phyloP scores from a whole-genome alignment of 164 flowering plant genomes.

The Stephania yunnanensis region DNA sequence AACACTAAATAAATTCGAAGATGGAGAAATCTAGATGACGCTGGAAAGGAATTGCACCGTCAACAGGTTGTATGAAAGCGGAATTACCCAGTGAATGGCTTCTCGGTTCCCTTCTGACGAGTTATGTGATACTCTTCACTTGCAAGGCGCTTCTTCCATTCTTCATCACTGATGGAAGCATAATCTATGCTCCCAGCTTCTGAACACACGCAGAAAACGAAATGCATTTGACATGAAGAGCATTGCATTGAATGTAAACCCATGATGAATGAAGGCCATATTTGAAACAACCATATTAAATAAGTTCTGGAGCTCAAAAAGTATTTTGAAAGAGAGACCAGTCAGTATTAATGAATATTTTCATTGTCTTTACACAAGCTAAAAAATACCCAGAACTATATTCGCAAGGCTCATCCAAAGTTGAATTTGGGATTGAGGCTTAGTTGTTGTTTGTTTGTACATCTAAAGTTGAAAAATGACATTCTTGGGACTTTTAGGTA shows the following conservation, averaged over 20 bases:
- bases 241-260: neutral
- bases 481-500: too few relatives aligned
- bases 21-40: neutral
- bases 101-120: conserved; percentile 87
- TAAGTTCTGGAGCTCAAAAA: neutral
- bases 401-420: too few relatives aligned
- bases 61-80: neutral
- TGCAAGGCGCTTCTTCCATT: conserved; percentile 73
- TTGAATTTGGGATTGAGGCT: too few relatives aligned
- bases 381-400: too few relatives aligned
- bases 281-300: neutral
- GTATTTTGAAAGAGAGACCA: neutral
- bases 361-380: too few relatives aligned
- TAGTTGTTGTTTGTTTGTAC: too few relatives aligned
- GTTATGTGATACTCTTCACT: conserved; percentile 60
- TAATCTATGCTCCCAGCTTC: conserved; percentile 32
- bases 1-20: too few relatives aligned
- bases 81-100: conserved; percentile 77
- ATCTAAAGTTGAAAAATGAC: too few relatives aligned
- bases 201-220: conserved; percentile 6
- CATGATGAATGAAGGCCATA: neutral
- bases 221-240: neutral
- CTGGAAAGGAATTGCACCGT: neutral
- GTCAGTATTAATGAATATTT: neutral
- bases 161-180: conserved; percentile 58